Percentiles rank a stretch among this genome's conserved stretches.
Evolutionary conservation across 345 rosid species (phyloP).

Genomic region (Microthlaspi erraticum): DNA sequence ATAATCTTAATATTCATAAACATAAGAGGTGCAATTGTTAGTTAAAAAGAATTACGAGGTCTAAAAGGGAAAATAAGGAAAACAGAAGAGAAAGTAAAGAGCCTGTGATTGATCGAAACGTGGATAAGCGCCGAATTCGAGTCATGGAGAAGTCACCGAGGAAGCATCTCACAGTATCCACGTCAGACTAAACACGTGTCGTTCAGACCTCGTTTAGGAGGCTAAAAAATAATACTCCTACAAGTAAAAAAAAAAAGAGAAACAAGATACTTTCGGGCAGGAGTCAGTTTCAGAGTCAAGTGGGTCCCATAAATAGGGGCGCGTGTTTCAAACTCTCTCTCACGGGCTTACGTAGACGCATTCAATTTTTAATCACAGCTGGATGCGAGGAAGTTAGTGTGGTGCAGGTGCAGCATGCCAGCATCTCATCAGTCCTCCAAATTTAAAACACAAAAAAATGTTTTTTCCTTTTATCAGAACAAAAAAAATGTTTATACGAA

Average conservation of each 20-base stretch:
- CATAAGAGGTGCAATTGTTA: not conserved
- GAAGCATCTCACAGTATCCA: constrained; percentile 36
- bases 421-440: constrained; percentile 2
- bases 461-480: no score
- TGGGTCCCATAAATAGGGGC: constrained; percentile 20
- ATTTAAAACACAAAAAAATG: not conserved
- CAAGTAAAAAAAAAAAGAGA: not conserved
- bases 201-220: constrained; percentile 15
- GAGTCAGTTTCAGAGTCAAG: constrained; percentile 29
- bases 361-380: constrained; percentile 36
- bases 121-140: constrained; percentile 44
- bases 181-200: constrained; percentile 44
- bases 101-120: constrained; percentile 24
- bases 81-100: not conserved
- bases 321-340: constrained; percentile 33
- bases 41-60: not conserved
- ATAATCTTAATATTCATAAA: not conserved
- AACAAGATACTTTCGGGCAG: constrained; percentile 33
- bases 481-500: not conserved
- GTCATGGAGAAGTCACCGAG: constrained; percentile 45
- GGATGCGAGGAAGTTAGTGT: constrained; percentile 33
- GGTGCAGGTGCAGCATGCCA: constrained; percentile 29
- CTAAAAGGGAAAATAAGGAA: not conserved
- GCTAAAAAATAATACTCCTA: not conserved
- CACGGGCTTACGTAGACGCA: constrained; percentile 42